phyloP scores from a whole-genome alignment of 1,139 yeast genomes.

The Eremothecium gossypii region DNA sequence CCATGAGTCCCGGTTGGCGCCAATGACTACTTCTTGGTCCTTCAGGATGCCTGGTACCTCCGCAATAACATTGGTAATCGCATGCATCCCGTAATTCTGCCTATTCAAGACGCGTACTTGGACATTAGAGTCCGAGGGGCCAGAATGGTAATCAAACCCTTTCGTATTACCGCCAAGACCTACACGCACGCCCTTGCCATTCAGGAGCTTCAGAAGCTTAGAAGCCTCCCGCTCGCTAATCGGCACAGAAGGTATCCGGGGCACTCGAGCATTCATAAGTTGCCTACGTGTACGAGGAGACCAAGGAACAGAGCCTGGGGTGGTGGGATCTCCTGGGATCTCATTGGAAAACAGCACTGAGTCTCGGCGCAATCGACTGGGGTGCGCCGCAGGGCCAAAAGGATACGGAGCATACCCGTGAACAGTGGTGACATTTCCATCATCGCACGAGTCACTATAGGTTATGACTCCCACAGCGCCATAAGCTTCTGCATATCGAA shows the following conservation, averaged over 20 bases:
- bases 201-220: slow-evolving; percentile 31
- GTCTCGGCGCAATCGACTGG: slow-evolving; percentile 42
- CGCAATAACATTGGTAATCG: slow-evolving; percentile 37
- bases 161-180: slow-evolving; percentile 33
- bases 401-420: slow-evolving; percentile 38
- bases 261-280: slow-evolving; percentile 38
- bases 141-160: slow-evolving; percentile 33
- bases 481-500: slow-evolving; percentile 40
- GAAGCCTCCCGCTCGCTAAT: slow-evolving; percentile 34
- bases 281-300: slow-evolving; percentile 30
- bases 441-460: slow-evolving; percentile 43
- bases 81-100: slow-evolving; percentile 32
- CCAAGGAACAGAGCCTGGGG: slow-evolving; percentile 43
- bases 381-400: slow-evolving; percentile 39
- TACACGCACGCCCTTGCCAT: slow-evolving; percentile 28
- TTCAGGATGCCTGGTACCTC: slow-evolving; percentile 41
- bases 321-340: slow-evolving; percentile 67
- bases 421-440: slow-evolving; percentile 33
- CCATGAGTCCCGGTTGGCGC: slow-evolving; percentile 40
- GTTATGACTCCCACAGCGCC: slow-evolving; percentile 54
- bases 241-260: slow-evolving; percentile 37
- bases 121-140: slow-evolving; percentile 30
- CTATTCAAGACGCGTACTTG: slow-evolving; percentile 31
- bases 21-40: slow-evolving; percentile 40
- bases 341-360: slow-evolving; percentile 51